phyloP scores from a whole-genome alignment of 2,329 filamentous ascomycete species.

The Ophiostoma pallidulum region DNA sequence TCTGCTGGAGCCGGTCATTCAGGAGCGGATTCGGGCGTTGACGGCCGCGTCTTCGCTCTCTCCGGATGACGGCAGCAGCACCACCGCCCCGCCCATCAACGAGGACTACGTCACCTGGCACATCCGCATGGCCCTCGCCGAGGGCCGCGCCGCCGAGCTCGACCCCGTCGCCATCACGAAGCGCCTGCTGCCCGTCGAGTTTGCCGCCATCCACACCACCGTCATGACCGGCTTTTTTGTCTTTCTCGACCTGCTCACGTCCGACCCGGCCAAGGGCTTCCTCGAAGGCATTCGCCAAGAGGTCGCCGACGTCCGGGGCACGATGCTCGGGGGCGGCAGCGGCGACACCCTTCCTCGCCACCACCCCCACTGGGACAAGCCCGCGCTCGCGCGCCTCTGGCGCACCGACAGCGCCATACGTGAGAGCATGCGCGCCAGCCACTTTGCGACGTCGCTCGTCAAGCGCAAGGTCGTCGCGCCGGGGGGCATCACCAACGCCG shows the following conservation, averaged over 20 bases:
- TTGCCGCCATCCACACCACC: conserved; percentile 51
- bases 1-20: conserved; percentile 38
- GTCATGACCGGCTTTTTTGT: conserved; percentile 39
- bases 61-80: conserved; percentile 28
- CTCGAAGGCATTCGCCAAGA: conserved; percentile 36
- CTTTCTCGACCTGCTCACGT: conserved; percentile 37
- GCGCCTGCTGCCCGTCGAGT: conserved; percentile 45
- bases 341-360: background rate
- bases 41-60: conserved; percentile 19
- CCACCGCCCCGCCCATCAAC: conserved; percentile 36
- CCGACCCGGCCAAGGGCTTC: conserved; percentile 26
- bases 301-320: conserved; percentile 23
- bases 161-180: conserved; percentile 39
- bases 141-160: conserved; percentile 34
- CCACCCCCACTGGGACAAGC: conserved; percentile 37
- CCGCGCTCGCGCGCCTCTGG: conserved; percentile 32
- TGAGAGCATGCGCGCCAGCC: conserved; percentile 41
- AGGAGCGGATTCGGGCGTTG: conserved; percentile 38
- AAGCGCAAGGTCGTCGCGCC: conserved; percentile 36
- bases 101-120: conserved; percentile 51
- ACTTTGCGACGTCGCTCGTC: conserved; percentile 36
- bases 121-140: conserved; percentile 40
- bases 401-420: conserved; percentile 43
- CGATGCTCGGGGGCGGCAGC: background rate
- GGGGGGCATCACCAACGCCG: conserved; percentile 27